Conservation (phyloP, 225 moss, liverwort and hornwort species). For the Lunularia cruciata region DNA sequence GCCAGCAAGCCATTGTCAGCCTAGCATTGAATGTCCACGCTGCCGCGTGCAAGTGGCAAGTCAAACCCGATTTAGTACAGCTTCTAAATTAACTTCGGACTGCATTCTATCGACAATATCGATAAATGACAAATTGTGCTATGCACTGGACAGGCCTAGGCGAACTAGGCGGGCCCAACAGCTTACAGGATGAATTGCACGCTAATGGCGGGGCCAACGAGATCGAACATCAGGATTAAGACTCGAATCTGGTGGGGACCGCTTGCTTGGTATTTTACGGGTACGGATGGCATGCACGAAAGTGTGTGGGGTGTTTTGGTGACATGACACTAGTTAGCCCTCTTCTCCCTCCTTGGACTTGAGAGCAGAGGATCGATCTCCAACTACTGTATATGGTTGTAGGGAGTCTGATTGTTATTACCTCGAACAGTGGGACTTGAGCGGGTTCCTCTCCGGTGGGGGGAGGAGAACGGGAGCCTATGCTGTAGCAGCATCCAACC, state of each 20-base stretch:
- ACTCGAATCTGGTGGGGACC: constrained; percentile 27
- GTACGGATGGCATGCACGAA: constrained; percentile 25
- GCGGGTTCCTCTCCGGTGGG: neutral
- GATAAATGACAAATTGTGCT: constrained; percentile 15
- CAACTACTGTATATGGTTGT: constrained; percentile 11
- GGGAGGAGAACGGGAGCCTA: too few species aligned
- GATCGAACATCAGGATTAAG: constrained; percentile 23
- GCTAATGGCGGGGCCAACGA: constrained; percentile 12
- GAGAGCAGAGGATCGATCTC: neutral
- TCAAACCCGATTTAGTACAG: constrained; percentile 16
- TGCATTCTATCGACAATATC: constrained; percentile 17
- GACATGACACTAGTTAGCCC: constrained; percentile 11
- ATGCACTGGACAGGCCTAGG: constrained; percentile 6
- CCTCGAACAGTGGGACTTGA: neutral
- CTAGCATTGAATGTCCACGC: constrained; percentile 25
- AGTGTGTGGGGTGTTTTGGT: constrained; percentile 16
- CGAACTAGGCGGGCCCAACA: constrained; percentile 14
- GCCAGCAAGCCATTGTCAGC: constrained; percentile 25
- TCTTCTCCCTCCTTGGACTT: neutral
- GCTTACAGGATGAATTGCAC: constrained; percentile 10
- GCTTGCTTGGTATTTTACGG: neutral
- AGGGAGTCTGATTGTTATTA: neutral
- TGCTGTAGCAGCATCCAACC: neutral
- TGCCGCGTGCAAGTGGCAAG: constrained; percentile 29
- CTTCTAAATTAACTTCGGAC: neutral